phyloP scores from a whole-genome alignment of 140 eudicot genomes.

The Ambrosia hybrid region DNA sequence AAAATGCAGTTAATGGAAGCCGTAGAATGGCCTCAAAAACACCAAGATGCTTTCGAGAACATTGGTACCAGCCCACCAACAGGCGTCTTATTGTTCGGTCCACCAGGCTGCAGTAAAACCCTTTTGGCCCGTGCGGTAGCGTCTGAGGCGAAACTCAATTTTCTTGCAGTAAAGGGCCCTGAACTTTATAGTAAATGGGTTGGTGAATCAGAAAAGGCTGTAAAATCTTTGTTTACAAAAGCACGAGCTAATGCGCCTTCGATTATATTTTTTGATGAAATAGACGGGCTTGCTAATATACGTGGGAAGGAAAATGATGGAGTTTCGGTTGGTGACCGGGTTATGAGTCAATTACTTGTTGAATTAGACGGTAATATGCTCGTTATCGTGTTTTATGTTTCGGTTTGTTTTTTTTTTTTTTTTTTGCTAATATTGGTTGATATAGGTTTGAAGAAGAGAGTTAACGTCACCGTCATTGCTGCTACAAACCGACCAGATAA shows the following conservation, averaged over 20 bases:
- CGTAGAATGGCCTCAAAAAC: slow-evolving; percentile 97
- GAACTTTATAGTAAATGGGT: slow-evolving; percentile 99
- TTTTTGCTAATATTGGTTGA: too few species aligned
- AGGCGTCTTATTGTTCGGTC: slow-evolving; percentile 89
- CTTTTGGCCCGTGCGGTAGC: slow-evolving; percentile 99
- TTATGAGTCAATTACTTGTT: slow-evolving; percentile 94
- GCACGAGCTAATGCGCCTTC: slow-evolving; percentile 97
- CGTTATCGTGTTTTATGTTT: background rate
- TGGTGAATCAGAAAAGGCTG: slow-evolving; percentile 99
- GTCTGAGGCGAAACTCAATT: slow-evolving; percentile 83
- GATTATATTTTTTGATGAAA: slow-evolving; percentile 85
- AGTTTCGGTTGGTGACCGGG: slow-evolving; percentile 91
- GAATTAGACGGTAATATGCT: slow-evolving; percentile 79
- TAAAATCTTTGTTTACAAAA: slow-evolving; percentile 81
- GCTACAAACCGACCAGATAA: slow-evolving; percentile 97
- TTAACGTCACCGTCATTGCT: slow-evolving; percentile 91
- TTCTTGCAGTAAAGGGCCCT: slow-evolving; percentile 98
- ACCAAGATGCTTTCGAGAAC: slow-evolving; percentile 74
- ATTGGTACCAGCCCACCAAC: slow-evolving; percentile 90
- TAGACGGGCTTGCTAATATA: slow-evolving; percentile 80
- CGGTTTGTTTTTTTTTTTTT: too few species aligned
- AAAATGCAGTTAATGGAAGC: slow-evolving; percentile 91
- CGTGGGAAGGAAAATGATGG: slow-evolving; percentile 96
- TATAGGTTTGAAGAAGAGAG: slow-evolving; percentile 84
- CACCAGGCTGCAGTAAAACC: slow-evolving; percentile 99